Conservation (phyloP, 179 eudicot species). For the Monotropa hypopitys region DNA sequence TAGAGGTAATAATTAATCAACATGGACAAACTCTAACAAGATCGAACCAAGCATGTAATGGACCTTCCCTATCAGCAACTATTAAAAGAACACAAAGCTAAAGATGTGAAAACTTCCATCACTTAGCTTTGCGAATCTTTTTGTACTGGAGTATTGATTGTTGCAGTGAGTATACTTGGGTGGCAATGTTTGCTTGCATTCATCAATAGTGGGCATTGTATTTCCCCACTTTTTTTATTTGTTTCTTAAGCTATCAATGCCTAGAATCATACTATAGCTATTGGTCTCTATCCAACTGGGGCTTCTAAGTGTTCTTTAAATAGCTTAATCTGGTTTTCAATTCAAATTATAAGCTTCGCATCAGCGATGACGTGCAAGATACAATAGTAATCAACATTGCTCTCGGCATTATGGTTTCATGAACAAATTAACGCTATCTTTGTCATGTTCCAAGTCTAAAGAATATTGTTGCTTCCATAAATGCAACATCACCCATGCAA, state of each 20-base stretch:
- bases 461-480: slow-evolving; percentile 3
- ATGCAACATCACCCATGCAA: background rate
- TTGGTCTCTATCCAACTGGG: background rate
- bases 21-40: too few species aligned
- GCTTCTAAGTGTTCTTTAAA: background rate
- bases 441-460: background rate
- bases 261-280: background rate
- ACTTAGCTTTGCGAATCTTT: background rate
- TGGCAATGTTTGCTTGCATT: background rate
- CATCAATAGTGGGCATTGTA: background rate
- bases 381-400: background rate
- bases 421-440: background rate
- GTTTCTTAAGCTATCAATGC: background rate
- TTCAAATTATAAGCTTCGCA: background rate
- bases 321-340: background rate
- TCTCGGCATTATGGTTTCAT: background rate
- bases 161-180: too few species aligned
- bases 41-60: background rate
- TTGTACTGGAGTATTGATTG: background rate
- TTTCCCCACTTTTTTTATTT: background rate
- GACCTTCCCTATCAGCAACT: background rate
- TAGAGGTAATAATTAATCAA: too few species aligned
- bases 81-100: background rate
- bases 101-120: background rate
- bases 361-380: background rate